These are phyloP conservation scores for Boletus tylopilopsis DNA, from an alignment of 768 basidiomycete species.

Conservation along the genomic window DNA sequence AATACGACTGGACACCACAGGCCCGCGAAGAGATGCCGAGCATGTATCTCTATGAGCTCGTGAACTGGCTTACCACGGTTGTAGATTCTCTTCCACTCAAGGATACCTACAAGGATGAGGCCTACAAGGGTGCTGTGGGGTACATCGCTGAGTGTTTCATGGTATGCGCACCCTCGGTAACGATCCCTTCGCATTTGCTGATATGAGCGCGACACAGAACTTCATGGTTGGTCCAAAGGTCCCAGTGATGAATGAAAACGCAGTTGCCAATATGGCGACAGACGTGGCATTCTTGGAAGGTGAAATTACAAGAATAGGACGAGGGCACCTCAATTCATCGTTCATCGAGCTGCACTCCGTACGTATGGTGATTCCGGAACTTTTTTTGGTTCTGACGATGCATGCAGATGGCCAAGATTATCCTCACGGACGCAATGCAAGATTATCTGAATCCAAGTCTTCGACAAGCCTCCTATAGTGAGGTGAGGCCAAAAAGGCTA, in stretches of 20 bases:
- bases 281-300: constrained; percentile 88
- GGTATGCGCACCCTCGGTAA: constrained; percentile 53
- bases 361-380: constrained; percentile 24
- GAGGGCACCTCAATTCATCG: constrained; percentile 62
- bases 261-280: constrained; percentile 77
- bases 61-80: constrained; percentile 95
- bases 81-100: constrained; percentile 87
- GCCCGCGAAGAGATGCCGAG: constrained; percentile 73
- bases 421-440: constrained; percentile 67
- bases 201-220: constrained; percentile 42
- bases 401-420: constrained; percentile 64
- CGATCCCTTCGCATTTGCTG: background rate
- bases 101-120: constrained; percentile 82
- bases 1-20: constrained; percentile 90
- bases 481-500: constrained; percentile 67
- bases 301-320: constrained; percentile 75
- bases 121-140: constrained; percentile 82
- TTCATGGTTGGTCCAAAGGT: constrained; percentile 77
- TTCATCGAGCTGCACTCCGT: constrained; percentile 82
- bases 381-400: constrained; percentile 5
- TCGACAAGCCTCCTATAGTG: constrained; percentile 62
- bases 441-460: constrained; percentile 73
- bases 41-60: constrained; percentile 91
- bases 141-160: constrained; percentile 87
- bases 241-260: constrained; percentile 82